phyloP scores from a whole-genome alignment of 73 alveolate genomes.

The Stentor coeruleus region DNA sequence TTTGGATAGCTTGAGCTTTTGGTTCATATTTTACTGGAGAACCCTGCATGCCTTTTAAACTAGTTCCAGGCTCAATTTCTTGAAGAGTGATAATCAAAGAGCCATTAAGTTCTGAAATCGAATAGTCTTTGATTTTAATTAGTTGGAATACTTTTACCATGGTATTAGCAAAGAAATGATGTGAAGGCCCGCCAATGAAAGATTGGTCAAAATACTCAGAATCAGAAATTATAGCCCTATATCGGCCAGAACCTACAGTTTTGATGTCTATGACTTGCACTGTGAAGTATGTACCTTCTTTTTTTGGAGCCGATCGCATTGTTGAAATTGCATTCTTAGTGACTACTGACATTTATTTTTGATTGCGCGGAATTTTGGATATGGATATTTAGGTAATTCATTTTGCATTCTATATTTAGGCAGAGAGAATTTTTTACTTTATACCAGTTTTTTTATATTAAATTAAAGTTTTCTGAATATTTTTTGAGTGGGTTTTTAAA shows the following conservation, averaged over 20 bases:
- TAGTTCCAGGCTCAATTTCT: not conserved
- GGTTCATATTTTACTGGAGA: not conserved
- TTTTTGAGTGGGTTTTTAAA: too few species aligned
- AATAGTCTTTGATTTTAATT: not conserved
- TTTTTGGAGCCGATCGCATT: not conserved
- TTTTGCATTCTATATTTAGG: too few species aligned
- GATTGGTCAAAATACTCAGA: not conserved
- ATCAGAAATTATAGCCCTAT: constrained; percentile 2
- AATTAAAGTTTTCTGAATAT: too few species aligned
- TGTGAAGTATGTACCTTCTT: not conserved
- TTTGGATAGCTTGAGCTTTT: not conserved
- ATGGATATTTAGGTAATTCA: too few species aligned
- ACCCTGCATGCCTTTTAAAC: not conserved
- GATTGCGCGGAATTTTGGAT: too few species aligned
- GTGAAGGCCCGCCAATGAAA: not conserved
- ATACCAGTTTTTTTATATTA: too few species aligned
- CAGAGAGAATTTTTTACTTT: too few species aligned
- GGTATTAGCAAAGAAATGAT: not conserved
- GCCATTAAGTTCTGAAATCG: not conserved
- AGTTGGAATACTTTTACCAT: not conserved
- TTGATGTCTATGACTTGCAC: constrained; percentile 20
- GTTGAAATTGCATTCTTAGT: not conserved
- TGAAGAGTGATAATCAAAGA: not conserved
- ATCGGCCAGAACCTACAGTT: not conserved
- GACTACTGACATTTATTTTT: constrained; percentile 6